Base-by-base conservation (phyloP, 2,329 filamentous ascomycete species). In the Monilinia vaccinii-corymbosi region DNA sequence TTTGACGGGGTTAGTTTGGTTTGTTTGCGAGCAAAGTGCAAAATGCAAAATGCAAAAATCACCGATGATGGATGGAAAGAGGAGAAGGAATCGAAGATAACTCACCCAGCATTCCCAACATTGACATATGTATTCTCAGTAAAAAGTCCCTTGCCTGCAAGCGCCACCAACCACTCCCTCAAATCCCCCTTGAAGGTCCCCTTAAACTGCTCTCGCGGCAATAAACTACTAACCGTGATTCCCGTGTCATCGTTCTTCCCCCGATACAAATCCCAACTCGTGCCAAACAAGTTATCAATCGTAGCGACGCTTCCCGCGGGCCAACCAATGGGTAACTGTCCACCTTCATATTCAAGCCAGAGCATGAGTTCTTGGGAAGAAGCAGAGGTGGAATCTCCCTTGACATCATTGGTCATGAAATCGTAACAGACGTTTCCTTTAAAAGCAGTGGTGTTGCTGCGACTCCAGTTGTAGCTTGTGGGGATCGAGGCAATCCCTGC, bases 351-450 rank as follows among this genome's bases (percentile, higher is more conserved):
- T 28, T 51, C 32, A 3, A 51, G 34, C 48, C 48, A 51, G 21
- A 51, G 48, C 48, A 51, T 51, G 2, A 51, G 48, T 51, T 51
- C 48, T 10, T 51, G 32, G 1, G 48, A 51, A 1, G 48, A 61
- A 50, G 4, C 44, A 44, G 38, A 64, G 56, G 69, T 60, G 32
- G 55, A 57, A 11, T 51, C 48, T 2, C 48, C 48, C 18, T 51
- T 51, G 5, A 38, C 21, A 21, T 38, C 48, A 8, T 51, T 51
- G 48, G 48, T 51, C 48, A 51, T 51, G 48, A 51, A 51, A 25
- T 51, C 48, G 14, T 51, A 51, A 21, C 48, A 51, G 32, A 51
- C 21, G 9, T 51, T 51, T 38, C 48, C 48, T 51, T 51, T 51
- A 21, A 51, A 51, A 9, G 48, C 48, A 14, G 48, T 51, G 21